These are phyloP conservation scores for Heimioporus sp. DNA, from an alignment of 768 basidiomycete genomes.

Conservation along the genomic window DNA sequence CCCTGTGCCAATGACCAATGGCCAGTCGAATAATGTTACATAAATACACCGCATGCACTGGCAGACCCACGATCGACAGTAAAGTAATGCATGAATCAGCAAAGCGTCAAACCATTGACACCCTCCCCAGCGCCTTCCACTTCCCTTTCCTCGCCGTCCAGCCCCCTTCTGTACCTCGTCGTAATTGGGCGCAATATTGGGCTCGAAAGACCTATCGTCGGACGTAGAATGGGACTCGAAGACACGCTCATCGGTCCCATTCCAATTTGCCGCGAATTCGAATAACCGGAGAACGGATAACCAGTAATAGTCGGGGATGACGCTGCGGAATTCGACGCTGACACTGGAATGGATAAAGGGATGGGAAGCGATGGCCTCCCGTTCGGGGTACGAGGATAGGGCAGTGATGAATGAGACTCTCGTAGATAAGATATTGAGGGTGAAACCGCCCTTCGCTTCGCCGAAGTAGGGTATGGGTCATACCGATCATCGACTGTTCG, in stretches of 20 bases:
- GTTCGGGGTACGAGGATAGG: conserved; percentile 46
- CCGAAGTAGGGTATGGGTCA: conserved; percentile 76
- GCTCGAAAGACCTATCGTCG: conserved; percentile 70
- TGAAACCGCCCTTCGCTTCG: conserved; percentile 81
- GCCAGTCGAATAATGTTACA: too few relatives aligned
- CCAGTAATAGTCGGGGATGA: conserved; percentile 71
- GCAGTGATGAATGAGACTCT: conserved; percentile 52
- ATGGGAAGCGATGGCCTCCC: conserved; percentile 65
- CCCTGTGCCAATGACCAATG: too few relatives aligned
- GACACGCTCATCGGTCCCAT: conserved; percentile 51
- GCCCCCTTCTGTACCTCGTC: conserved; percentile 45
- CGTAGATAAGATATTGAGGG: conserved; percentile 71
- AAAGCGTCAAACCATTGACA: conserved; percentile 58
- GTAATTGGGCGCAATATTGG: conserved; percentile 70
- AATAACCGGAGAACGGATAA: conserved; percentile 43
- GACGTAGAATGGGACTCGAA: conserved; percentile 73
- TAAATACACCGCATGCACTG: too few relatives aligned
- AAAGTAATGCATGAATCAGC: conserved; percentile 3
- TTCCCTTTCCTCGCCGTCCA: conserved; percentile 63
- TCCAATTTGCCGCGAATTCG: conserved; percentile 33
- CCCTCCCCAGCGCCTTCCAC: conserved; percentile 79
- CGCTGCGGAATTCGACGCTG: conserved; percentile 57
- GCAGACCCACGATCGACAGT: too few relatives aligned
- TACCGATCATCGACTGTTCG: conserved; percentile 75
- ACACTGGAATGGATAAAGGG: conserved; percentile 59